A percentile compares a stretch with the other conserved stretches of the same genome.
These are phyloP conservation scores for Backusella macrospora DNA, from an alignment of 192 early-diverging fungal species.

Conservation along the genomic window DNA sequence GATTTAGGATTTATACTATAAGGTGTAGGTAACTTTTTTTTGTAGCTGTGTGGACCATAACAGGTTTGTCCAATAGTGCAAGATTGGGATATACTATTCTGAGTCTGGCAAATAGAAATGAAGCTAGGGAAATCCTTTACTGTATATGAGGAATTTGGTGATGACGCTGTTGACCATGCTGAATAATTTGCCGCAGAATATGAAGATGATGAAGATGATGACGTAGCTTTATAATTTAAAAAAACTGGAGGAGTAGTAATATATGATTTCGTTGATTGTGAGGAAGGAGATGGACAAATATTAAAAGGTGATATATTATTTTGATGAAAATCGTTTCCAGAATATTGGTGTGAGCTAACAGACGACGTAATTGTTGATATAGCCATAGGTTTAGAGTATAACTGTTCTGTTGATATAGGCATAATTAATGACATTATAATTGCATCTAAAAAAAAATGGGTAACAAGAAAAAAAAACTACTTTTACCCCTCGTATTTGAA, in stretches of 20 bases:
- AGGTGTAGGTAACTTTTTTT: background rate
- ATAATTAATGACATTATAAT: slow-evolving; percentile 7
- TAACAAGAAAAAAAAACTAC: background rate
- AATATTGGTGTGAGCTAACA: background rate
- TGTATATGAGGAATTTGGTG: background rate
- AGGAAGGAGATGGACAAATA: background rate
- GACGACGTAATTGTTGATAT: slow-evolving; percentile 41
- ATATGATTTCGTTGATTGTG: background rate
- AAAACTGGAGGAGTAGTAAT: background rate
- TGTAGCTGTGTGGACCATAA: background rate
- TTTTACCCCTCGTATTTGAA: background rate
- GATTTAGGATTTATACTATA: background rate
- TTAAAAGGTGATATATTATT: background rate
- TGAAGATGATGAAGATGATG: slow-evolving; percentile 6
- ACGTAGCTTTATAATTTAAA: background rate
- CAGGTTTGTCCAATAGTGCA: background rate
- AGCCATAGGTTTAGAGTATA: slow-evolving; percentile 39
- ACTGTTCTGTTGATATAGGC: slow-evolving; percentile 3
- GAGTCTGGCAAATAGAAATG: background rate
- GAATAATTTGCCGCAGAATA: background rate
- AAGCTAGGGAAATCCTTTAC: background rate
- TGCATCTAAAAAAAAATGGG: background rate
- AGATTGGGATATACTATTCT: background rate
- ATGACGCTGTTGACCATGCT: slow-evolving; percentile 9
- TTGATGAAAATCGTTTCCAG: background rate